Percentiles rank a stretch among this genome's conserved stretches.
Evolutionary conservation across 1,284 basidiomycete genomes (phyloP).

Genomic region (Pulveroboletus sp.): DNA sequence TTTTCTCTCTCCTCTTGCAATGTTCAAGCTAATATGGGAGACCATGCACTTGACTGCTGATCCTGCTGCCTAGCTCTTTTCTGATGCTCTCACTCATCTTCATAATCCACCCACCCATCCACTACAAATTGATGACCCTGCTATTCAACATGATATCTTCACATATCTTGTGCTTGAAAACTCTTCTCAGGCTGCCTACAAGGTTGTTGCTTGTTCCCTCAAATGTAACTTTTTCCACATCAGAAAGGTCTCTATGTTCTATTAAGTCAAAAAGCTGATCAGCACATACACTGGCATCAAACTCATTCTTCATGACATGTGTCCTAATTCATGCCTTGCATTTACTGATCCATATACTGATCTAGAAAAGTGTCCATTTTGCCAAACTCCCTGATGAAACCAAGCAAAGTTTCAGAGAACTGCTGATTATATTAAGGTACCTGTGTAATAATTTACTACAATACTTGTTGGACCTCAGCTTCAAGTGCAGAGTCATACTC

Average conservation of each 20-base stretch:
- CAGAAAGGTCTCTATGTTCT: background rate
- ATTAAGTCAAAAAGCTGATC: slow-evolving; percentile 8
- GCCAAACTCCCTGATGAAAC: background rate
- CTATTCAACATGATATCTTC: background rate
- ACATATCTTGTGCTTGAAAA: slow-evolving; percentile 8
- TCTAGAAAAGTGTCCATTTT: background rate
- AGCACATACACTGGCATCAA: background rate
- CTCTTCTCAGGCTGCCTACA: slow-evolving; percentile 5
- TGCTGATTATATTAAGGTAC: background rate
- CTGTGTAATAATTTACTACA: slow-evolving; percentile 2
- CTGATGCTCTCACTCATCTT: background rate
- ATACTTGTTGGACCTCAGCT: slow-evolving; percentile 9
- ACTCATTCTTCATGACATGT: slow-evolving; percentile 8
- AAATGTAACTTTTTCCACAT: background rate
- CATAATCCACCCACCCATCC: background rate
- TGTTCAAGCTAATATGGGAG: slow-evolving; percentile 3
- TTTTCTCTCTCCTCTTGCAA: background rate
- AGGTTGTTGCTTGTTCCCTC: background rate
- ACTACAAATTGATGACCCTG: background rate
- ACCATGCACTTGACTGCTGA: background rate
- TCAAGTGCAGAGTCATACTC: background rate
- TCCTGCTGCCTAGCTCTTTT: background rate
- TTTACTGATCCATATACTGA: background rate
- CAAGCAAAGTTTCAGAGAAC: background rate
- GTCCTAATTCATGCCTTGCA: slow-evolving; percentile 4